Base-by-base conservation (phyloP, 257 asterid species). In the Capsicum chinense region DNA sequence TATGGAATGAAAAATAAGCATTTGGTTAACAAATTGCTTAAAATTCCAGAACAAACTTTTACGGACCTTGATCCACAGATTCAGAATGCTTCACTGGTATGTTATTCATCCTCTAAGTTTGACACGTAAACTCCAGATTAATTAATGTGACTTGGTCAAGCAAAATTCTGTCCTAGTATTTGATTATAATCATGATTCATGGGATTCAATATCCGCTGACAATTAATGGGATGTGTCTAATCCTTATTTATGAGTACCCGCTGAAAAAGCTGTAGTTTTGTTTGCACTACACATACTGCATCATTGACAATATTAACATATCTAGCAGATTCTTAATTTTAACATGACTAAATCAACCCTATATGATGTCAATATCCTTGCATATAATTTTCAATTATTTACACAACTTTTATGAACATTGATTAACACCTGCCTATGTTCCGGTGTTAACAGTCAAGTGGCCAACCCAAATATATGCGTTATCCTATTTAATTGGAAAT, bases 61-160 rank as follows among this genome's bases (percentile, higher is more conserved):
- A 88, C 94, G n/a, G 95, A 94, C 85, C 71, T 80, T 26, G 91
- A 94, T 84, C 83, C 97, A 16, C 95, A 92, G 90, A 92, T 93
- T 90, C 93, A 90, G 90, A 94, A 90, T 87, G 94, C 97, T 86
- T 88, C 97, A 68, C 88, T 92, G 97, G 98, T 94, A 92, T 74
- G 39, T 57, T 84, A 76, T 82, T 69, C 63, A 52, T 10, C 79
- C 79, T 21, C 64, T 71, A 21, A 66, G 42, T 63, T 58, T 80
- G 86, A 39, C 63, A 54, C 73, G 64, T 9, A 84, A 54, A 14
- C 8, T 78, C 33, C 64, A 54, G 64, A 33, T 15, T 54, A 54
- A 54, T 84, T 48, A 47, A 82, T 63, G 60, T 44, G 62, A 60
- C 79, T 82, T 52, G 42, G 82, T 54, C 59, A 78, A 78, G 33